A percentile compares a stretch with the other conserved stretches of the same genome.
Evolutionary conservation across 768 basidiomycete genomes (phyloP).

Genomic region (Pholiota conissans): DNA sequence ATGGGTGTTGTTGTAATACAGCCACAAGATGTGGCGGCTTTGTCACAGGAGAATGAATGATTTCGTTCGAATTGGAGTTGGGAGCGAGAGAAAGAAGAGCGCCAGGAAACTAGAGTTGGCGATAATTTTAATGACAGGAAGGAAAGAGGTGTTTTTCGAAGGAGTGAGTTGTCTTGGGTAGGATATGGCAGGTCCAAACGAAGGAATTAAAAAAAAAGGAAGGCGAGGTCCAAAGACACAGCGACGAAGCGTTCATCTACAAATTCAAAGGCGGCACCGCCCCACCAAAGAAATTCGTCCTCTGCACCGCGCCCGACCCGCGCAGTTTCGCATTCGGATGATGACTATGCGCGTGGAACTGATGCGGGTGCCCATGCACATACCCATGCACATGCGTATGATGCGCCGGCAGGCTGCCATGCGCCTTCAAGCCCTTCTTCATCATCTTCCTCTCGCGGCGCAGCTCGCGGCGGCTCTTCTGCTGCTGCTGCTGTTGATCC

Average conservation of each 20-base stretch:
- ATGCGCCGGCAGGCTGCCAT: slow-evolving; percentile 42
- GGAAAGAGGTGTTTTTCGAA: background rate
- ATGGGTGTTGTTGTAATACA: background rate
- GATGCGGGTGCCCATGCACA: slow-evolving; percentile 25
- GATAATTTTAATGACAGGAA: background rate
- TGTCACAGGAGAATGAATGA: background rate
- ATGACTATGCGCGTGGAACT: slow-evolving; percentile 53
- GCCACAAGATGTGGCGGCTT: background rate
- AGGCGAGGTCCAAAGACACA: background rate
- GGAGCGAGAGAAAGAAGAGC: background rate
- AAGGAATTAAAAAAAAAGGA: background rate
- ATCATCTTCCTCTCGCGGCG: slow-evolving; percentile 70
- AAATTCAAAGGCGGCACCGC: slow-evolving; percentile 32
- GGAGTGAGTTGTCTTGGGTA: too few relatives aligned
- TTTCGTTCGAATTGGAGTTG: background rate
- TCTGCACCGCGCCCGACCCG: slow-evolving; percentile 54
- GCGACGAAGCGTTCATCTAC: slow-evolving; percentile 5
- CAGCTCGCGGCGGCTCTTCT: slow-evolving; percentile 64
- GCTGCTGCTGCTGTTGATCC: slow-evolving; percentile 43
- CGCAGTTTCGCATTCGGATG: slow-evolving; percentile 68
- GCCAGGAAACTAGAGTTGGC: background rate
- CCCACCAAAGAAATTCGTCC: slow-evolving; percentile 33
- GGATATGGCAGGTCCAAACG: background rate
- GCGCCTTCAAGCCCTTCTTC: slow-evolving; percentile 52
- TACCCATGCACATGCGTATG: slow-evolving; percentile 34